Evolutionary conservation across 495 filamentous ascomycete genomes (phyloP).

Genomic region (Glarea lozoyensis): DNA sequence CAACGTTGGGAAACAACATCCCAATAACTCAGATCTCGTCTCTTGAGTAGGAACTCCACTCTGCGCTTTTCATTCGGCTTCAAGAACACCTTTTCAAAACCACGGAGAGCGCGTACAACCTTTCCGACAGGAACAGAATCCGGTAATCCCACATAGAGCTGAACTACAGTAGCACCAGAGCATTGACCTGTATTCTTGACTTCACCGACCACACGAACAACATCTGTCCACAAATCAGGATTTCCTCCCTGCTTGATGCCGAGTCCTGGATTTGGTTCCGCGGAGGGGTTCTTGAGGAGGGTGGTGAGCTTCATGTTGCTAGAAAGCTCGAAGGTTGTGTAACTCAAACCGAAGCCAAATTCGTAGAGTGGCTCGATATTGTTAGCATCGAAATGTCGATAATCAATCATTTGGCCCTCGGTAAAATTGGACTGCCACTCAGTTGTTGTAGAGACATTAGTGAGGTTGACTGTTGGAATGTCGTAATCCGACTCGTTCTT

Average conservation of each 20-base stretch:
- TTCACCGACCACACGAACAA: conserved; percentile 48
- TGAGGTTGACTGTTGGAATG: conserved; percentile 40
- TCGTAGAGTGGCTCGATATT: conserved; percentile 67
- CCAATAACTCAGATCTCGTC: conserved; percentile 89
- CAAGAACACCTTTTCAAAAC: conserved; percentile 75
- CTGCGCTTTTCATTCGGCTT: conserved; percentile 54
- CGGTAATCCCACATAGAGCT: conserved; percentile 64
- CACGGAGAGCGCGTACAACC: conserved; percentile 63
- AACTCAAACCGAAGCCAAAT: conserved; percentile 81
- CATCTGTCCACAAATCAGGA: conserved; percentile 62
- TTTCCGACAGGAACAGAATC: conserved; percentile 47
- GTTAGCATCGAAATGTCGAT: conserved; percentile 71
- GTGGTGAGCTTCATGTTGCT: conserved; percentile 26
- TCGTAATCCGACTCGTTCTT: conserved; percentile 66
- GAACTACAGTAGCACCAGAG: conserved; percentile 63
- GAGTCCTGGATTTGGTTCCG: conserved; percentile 15
- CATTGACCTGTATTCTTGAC: conserved; percentile 60
- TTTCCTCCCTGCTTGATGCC: conserved; percentile 53
- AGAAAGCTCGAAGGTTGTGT: conserved; percentile 79
- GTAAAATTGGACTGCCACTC: conserved; percentile 14
- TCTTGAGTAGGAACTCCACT: conserved; percentile 60
- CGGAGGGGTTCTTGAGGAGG: neutral
- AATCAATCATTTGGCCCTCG: conserved; percentile 88
- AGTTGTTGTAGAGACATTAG: conserved; percentile 64
- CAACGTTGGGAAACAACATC: conserved; percentile 77